These are phyloP conservation scores for Osmanthus fragrans DNA, from an alignment of 257 asterid genomes.

Conservation along the genomic window DNA sequence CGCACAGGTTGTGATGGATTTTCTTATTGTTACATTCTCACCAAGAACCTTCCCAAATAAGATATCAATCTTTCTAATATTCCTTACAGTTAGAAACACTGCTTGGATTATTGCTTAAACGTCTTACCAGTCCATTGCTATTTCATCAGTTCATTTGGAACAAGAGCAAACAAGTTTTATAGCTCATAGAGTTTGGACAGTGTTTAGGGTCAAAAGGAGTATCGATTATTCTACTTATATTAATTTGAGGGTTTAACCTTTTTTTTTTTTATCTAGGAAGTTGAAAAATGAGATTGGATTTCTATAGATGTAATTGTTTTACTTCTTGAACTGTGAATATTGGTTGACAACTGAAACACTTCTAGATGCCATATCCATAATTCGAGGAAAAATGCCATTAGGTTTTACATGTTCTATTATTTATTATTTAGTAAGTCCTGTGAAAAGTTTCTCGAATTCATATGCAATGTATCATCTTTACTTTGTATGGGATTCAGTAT, in stretches of 20 bases:
- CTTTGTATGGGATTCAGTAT: no score
- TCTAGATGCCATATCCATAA: neutral
- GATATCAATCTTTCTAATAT: neutral
- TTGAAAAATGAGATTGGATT: no score
- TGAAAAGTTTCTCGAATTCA: no score
- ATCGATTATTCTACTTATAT: neutral
- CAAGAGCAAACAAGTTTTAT: neutral
- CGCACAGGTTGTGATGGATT: neutral
- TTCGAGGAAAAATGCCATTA: no score
- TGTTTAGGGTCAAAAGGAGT: neutral
- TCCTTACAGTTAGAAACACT: neutral
- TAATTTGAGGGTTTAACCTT: no score
- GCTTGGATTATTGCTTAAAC: neutral
- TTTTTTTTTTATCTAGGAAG: no score
- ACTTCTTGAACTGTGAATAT: neutral
- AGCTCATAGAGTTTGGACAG: neutral
- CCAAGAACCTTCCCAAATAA: neutral
- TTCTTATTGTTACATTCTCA: neutral
- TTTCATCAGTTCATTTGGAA: neutral
- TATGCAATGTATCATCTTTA: no score
- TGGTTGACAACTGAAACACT: neutral
- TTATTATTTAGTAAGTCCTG: no score
- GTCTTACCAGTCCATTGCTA: neutral
- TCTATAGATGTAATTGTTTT: no score
- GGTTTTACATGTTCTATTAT: no score